Evolutionary conservation across 345 rosid genomes (phyloP).

Genomic region (thale cress (Arabidopsis thaliana)): TAIR10.1 NC_003070.9:4761001-4761500

Average conservation of each 20-base stretch:
- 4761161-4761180: conserved; percentile 33
- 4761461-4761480: conserved; percentile 12
- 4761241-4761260: conserved; percentile 53
- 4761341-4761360: conserved; percentile 55
- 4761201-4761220: conserved; percentile 67
- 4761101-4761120: conserved; percentile 42
- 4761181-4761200: conserved; percentile 45
- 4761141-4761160: conserved; percentile 41
- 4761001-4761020: conserved; percentile 31
- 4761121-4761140: conserved; percentile 30
- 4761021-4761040: neutral
- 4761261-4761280: conserved; percentile 58
- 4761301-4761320: conserved; percentile 64
- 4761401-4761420: conserved; percentile 50
- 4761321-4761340: conserved; percentile 68
- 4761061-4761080: neutral
- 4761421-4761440: conserved; percentile 37
- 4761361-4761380: conserved; percentile 79
- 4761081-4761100: conserved; percentile 35
- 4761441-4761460: neutral
- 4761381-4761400: conserved; percentile 68
- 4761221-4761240: conserved; percentile 70
- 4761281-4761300: conserved; percentile 63
- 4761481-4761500: conserved; percentile 38
- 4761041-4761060: neutral